phyloP scores from a whole-genome alignment of 257 asterid genomes.

The Solanum tarapatanum region DNA sequence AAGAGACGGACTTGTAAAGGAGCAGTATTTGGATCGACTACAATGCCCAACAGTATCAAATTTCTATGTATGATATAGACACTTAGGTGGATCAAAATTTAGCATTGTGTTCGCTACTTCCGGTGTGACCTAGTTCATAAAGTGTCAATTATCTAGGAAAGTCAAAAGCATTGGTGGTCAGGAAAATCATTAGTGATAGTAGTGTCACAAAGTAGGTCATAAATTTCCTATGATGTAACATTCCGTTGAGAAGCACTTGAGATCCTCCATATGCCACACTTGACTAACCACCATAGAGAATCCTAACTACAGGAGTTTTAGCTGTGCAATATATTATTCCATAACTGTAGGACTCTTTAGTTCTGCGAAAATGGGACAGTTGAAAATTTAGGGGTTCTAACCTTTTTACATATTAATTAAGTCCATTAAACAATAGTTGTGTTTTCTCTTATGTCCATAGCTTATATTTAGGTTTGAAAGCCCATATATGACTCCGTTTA shows the following conservation, averaged over 20 bases:
- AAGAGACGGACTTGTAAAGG: background rate
- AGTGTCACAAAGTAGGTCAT: background rate
- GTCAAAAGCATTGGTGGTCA: background rate
- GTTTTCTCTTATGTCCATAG: background rate
- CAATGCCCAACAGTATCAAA: background rate
- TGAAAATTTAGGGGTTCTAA: background rate
- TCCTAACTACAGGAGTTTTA: background rate
- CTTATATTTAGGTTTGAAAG: background rate
- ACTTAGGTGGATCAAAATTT: background rate
- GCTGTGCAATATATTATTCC: background rate
- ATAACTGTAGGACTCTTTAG: background rate
- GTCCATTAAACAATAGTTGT: background rate
- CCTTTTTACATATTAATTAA: background rate
- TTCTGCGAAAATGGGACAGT: too few relatives aligned
- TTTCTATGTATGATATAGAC: background rate
- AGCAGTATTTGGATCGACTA: background rate
- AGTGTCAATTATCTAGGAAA: background rate
- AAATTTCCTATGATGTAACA: background rate
- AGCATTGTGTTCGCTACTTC: background rate
- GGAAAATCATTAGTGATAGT: background rate
- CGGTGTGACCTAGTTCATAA: background rate
- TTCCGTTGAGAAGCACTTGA: background rate
- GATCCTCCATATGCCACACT: background rate
- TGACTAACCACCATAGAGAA: background rate
- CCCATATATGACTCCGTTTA: background rate